Percentiles rank a stretch among this genome's conserved stretches.
Conservation (phyloP, 1,139 yeast genomes). For the Diutina pseudorugosa region DNA sequence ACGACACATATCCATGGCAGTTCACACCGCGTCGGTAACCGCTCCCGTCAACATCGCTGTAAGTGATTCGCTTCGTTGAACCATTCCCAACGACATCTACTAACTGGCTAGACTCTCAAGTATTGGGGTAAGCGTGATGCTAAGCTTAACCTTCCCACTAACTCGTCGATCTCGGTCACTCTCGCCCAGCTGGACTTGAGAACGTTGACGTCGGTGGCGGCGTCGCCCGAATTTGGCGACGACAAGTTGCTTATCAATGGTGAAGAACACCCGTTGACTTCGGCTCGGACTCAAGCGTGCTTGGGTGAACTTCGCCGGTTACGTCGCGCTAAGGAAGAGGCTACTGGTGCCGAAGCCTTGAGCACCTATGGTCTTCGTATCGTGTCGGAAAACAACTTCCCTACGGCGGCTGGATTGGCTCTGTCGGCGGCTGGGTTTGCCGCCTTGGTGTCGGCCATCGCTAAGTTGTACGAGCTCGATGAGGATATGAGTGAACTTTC, state of each 20-base stretch:
- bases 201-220: constrained; percentile 81
- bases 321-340: constrained; percentile 43
- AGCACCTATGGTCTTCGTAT: constrained; percentile 61
- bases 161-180: constrained; percentile 90
- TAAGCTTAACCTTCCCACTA: constrained; percentile 80
- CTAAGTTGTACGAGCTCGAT: constrained; percentile 71
- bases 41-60: constrained; percentile 98
- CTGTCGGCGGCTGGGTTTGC: constrained; percentile 98
- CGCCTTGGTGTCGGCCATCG: constrained; percentile 80
- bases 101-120: constrained; percentile 55
- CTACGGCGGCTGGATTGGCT: constrained; percentile 98
- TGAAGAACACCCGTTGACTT: constrained; percentile 45
- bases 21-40: constrained; percentile 70
- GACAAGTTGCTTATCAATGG: constrained; percentile 85
- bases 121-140: constrained; percentile 98
- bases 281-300: constrained; percentile 73
- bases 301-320: constrained; percentile 59
- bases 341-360: constrained; percentile 46
- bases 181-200: constrained; percentile 80
- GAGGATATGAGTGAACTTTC: constrained; percentile 75
- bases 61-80: constrained; percentile 16
- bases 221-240: constrained; percentile 39
- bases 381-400: constrained; percentile 92
- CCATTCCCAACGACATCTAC: constrained; percentile 8
- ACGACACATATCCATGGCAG: neutral